Evolutionary conservation across 148 eudicot genomes (phyloP).

Genomic region (Vaccinium macrocarpon): DNA sequence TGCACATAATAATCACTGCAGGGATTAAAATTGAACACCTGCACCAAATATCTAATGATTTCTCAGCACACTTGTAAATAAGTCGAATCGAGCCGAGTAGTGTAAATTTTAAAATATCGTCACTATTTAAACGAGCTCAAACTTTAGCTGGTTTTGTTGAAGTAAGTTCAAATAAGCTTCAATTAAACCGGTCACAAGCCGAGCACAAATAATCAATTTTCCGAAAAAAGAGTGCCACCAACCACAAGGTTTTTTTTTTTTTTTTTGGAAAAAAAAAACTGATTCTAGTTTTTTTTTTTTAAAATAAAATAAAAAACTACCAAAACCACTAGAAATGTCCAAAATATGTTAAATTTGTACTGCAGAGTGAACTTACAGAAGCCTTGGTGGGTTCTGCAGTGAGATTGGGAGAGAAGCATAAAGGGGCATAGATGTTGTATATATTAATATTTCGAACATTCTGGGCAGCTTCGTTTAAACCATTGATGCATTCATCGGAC

Average conservation of each 20-base stretch:
- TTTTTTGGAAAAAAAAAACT: too few species aligned
- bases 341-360: background rate
- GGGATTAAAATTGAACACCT: slow-evolving; percentile 48
- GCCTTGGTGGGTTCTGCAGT: slow-evolving; percentile 48
- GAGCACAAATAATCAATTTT: background rate
- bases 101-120: background rate
- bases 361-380: slow-evolving; percentile 38
- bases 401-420: slow-evolving; percentile 42
- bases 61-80: background rate
- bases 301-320: too few species aligned
- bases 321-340: background rate
- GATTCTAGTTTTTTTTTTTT: too few species aligned
- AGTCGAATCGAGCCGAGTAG: background rate
- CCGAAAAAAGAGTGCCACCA: background rate
- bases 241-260: too few species aligned
- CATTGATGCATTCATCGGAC: slow-evolving; percentile 29
- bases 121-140: background rate
- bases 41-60: slow-evolving; percentile 18
- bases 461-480: slow-evolving; percentile 20
- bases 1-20: slow-evolving; percentile 54
- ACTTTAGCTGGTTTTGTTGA: background rate
- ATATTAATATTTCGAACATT: slow-evolving; percentile 33
- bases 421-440: slow-evolving; percentile 69
- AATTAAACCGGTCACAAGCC: background rate
- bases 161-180: background rate